A percentile compares a stretch with the other conserved stretches of the same genome.
Evolutionary conservation across 768 basidiomycete species (phyloP).

Genomic region (Clathrus columnatus): DNA sequence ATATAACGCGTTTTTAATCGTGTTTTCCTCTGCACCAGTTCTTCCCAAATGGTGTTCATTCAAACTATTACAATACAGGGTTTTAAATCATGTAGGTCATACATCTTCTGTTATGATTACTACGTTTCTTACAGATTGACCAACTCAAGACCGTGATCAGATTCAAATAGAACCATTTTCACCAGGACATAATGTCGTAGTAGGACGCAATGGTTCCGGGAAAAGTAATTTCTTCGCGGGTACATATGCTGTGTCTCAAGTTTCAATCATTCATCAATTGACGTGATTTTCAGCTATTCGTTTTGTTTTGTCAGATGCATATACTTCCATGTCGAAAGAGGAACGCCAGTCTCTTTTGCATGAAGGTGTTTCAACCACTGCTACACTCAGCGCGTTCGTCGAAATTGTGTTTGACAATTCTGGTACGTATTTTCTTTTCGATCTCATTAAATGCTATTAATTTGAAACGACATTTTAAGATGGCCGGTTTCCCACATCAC

Average conservation of each 20-base stretch:
- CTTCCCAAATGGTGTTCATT: conserved; percentile 31
- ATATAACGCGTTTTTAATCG: not conserved
- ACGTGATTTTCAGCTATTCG: conserved; percentile 61
- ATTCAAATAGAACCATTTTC: conserved; percentile 93
- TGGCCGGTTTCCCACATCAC: conserved; percentile 86
- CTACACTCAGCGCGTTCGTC: conserved; percentile 90
- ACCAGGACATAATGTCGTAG: conserved; percentile 90
- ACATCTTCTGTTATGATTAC: not conserved
- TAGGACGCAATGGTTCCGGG: conserved; percentile 94
- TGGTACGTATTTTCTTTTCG: not conserved
- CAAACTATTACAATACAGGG: conserved; percentile 88
- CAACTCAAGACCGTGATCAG: conserved; percentile 63
- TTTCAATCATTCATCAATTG: conserved; percentile 87
- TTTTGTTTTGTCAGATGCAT: conserved; percentile 95
- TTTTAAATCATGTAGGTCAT: conserved; percentile 89
- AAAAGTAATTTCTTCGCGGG: conserved; percentile 99
- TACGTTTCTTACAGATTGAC: conserved; percentile 10
- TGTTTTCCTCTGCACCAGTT: not conserved
- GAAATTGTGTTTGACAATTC: conserved; percentile 17
- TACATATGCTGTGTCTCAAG: conserved; percentile 25
- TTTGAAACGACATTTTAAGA: conserved; percentile 40
- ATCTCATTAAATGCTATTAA: not conserved
- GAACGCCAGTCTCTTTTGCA: conserved; percentile 91
- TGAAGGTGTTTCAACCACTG: conserved; percentile 81
- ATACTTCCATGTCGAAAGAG: conserved; percentile 89